These are phyloP conservation scores for Knoxia roxburghii DNA, from an alignment of 257 asterid species.

Conservation along the genomic window DNA sequence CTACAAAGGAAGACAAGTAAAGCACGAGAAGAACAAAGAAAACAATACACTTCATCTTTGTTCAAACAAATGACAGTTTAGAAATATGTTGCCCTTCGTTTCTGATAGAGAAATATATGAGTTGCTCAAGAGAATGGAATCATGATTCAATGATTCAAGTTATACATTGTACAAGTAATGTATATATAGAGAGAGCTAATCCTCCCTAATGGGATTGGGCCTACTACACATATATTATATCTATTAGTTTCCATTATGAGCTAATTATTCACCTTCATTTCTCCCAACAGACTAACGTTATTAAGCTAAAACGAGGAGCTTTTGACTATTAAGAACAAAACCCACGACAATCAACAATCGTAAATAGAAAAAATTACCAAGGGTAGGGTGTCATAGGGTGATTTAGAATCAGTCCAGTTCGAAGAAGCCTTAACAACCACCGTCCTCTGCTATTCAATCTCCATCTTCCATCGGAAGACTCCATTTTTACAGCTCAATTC, in stretches of 20 bases:
- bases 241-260: no score
- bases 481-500: constrained; percentile 23
- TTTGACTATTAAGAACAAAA: not conserved
- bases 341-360: not conserved
- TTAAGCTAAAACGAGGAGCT: not conserved
- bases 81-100: no score
- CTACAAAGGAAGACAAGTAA: not conserved
- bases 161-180: no score
- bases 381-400: constrained; percentile 88
- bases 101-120: no score
- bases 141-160: no score
- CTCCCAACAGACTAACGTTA: not conserved
- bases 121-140: no score
- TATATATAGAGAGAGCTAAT: no score
- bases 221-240: no score
- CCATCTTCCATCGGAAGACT: constrained; percentile 21
- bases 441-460: constrained; percentile 60
- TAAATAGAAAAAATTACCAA: constrained; percentile 46
- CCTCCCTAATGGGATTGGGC: no score
- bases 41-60: not conserved
- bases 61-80: not conserved
- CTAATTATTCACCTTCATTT: not conserved
- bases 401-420: constrained; percentile 71
- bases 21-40: no score
- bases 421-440: constrained; percentile 71